phyloP scores from a whole-genome alignment of 2,329 filamentous ascomycete genomes.

The Diatrype stigma region DNA sequence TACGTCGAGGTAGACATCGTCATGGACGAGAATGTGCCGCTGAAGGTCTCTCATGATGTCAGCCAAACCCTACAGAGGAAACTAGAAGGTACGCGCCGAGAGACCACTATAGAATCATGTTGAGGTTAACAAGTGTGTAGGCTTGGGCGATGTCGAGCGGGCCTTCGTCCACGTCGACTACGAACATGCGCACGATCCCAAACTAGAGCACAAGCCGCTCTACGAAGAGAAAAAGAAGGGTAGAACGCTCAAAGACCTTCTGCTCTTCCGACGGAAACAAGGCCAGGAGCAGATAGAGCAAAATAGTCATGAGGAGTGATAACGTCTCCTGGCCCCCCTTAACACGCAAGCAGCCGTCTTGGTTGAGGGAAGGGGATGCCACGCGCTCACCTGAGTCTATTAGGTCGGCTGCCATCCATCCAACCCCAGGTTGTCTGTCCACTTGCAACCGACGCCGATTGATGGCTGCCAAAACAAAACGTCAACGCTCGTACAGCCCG shows the following conservation, averaged over 20 bases:
- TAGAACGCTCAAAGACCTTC: slow-evolving; percentile 29
- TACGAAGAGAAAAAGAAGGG: slow-evolving; percentile 30
- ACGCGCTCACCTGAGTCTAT: too few relatives aligned
- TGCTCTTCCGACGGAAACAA: slow-evolving; percentile 27
- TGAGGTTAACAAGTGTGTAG: slow-evolving; percentile 7
- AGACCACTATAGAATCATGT: background rate
- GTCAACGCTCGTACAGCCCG: too few relatives aligned
- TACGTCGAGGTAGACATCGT: slow-evolving; percentile 61
- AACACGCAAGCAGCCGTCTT: background rate
- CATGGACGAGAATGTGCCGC: slow-evolving; percentile 50
- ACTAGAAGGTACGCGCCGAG: slow-evolving; percentile 44
- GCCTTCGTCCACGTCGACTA: slow-evolving; percentile 45
- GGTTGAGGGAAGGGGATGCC: too few relatives aligned
- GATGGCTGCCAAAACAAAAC: too few relatives aligned
- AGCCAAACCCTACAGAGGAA: slow-evolving; percentile 57
- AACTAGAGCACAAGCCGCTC: slow-evolving; percentile 40
- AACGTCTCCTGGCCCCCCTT: background rate
- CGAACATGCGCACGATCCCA: slow-evolving; percentile 35
- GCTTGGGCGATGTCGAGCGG: slow-evolving; percentile 33
- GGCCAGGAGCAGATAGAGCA: slow-evolving; percentile 3
- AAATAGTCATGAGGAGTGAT: background rate
- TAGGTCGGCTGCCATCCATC: too few relatives aligned
- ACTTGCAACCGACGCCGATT: too few relatives aligned
- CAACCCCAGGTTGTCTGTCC: too few relatives aligned
- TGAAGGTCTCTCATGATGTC: slow-evolving; percentile 57